phyloP scores from a whole-genome alignment of 192 early-diverging fungal genomes.

The Mortierella antarctica region DNA sequence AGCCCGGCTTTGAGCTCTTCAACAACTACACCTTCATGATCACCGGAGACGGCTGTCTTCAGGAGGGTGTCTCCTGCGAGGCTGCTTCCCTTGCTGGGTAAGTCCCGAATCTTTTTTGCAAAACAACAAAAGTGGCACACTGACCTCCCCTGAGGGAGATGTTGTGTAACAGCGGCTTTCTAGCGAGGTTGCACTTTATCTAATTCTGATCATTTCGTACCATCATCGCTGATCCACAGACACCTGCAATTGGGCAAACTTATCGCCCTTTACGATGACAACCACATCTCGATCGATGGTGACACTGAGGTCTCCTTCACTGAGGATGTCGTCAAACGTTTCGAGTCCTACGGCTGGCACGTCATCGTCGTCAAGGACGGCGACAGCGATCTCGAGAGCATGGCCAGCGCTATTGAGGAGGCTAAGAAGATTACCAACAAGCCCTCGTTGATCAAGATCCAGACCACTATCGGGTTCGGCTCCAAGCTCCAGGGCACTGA shows the following conservation, averaged over 20 bases:
- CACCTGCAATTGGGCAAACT: slow-evolving; percentile 95
- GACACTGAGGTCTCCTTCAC: slow-evolving; percentile 90
- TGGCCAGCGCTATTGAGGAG: slow-evolving; percentile 79
- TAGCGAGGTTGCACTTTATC: too few species aligned
- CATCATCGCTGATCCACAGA: slow-evolving; percentile 25
- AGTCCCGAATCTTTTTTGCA: slow-evolving; percentile 24
- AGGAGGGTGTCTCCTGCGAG: slow-evolving; percentile 97
- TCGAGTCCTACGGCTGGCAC: slow-evolving; percentile 96
- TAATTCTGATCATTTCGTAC: not conserved
- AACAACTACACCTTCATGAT: slow-evolving; percentile 91
- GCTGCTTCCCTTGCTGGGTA: slow-evolving; percentile 93
- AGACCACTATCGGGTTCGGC: slow-evolving; percentile 95
- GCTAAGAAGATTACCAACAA: slow-evolving; percentile 91
- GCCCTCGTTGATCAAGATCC: slow-evolving; percentile 90
- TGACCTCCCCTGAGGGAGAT: slow-evolving; percentile 2
- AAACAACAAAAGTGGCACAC: not conserved
- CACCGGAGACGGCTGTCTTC: slow-evolving; percentile 96
- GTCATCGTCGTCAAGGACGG: slow-evolving; percentile 83
- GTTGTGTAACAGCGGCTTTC: too few species aligned
- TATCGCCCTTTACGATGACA: slow-evolving; percentile 97
- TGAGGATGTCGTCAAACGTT: slow-evolving; percentile 91
- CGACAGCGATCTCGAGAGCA: slow-evolving; percentile 79
- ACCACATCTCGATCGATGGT: slow-evolving; percentile 97
- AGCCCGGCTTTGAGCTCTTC: slow-evolving; percentile 86
- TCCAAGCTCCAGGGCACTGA: slow-evolving; percentile 89